Percentiles rank a stretch among this genome's conserved stretches.
These are phyloP conservation scores for Magnolia changhungtana DNA, from an alignment of 164 flowering plant species.

Conservation along the genomic window DNA sequence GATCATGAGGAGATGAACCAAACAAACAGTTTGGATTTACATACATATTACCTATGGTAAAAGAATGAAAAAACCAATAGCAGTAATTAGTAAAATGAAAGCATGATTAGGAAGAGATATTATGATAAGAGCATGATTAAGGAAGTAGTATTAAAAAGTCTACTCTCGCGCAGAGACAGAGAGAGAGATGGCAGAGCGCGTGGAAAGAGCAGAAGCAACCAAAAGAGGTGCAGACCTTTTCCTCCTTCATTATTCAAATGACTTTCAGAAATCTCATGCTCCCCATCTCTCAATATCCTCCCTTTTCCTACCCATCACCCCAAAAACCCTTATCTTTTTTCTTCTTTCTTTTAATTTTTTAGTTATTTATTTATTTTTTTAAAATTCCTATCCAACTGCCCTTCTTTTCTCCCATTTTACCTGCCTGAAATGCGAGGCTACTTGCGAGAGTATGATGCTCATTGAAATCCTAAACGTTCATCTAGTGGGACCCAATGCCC, in stretches of 20 bases:
- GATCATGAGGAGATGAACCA: too few species aligned
- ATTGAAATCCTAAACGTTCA: neutral
- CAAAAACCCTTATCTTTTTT: constrained; percentile 45
- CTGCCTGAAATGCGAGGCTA: neutral
- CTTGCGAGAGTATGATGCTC: neutral
- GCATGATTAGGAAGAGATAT: neutral
- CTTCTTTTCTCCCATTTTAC: neutral
- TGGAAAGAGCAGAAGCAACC: constrained; percentile 42
- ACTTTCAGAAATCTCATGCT: constrained; percentile 54
- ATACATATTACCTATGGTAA: too few species aligned
- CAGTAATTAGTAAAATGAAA: neutral
- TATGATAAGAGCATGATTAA: neutral
- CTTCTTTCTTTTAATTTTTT: too few species aligned
- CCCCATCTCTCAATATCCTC: constrained; percentile 50
- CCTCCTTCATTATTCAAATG: constrained; percentile 28
- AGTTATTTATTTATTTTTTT: too few species aligned
- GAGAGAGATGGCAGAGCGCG: constrained; percentile 46
- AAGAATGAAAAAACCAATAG: too few species aligned
- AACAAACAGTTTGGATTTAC: too few species aligned
- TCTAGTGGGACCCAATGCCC: neutral
- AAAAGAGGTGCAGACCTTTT: constrained; percentile 48
- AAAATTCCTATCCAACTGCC: too few species aligned
- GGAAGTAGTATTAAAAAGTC: neutral
- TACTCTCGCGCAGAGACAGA: neutral
- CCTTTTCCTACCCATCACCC: constrained; percentile 44